Conservation (phyloP, 495 filamentous ascomycete species). For the Ramalina peruviana region DNA sequence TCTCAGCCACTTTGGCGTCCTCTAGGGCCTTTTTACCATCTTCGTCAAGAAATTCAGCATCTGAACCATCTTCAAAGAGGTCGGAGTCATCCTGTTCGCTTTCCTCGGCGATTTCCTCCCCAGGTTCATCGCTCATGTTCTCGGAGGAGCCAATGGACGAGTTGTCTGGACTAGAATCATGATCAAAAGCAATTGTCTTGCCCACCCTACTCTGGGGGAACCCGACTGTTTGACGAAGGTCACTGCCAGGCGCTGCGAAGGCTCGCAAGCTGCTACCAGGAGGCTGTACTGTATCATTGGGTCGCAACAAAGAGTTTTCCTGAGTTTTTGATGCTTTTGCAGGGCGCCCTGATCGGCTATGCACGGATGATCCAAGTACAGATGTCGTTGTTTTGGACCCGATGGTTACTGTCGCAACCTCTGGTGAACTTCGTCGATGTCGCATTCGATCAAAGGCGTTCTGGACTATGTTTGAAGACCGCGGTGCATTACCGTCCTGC, state of each 20-base stretch:
- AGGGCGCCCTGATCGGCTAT: not conserved
- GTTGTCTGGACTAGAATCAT: conserved; percentile 12
- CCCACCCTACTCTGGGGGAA: conserved; percentile 3
- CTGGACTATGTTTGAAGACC: conserved; percentile 37
- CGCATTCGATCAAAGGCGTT: conserved; percentile 57
- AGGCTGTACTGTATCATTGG: conserved; percentile 6
- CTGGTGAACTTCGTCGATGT: conserved; percentile 46
- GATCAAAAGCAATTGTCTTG: conserved; percentile 11
- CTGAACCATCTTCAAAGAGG: conserved; percentile 6
- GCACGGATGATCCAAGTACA: conserved; percentile 31
- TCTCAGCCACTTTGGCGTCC: conserved; percentile 47
- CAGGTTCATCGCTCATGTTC: conserved; percentile 4
- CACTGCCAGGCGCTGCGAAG: conserved; percentile 60
- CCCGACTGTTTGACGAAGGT: conserved; percentile 11
- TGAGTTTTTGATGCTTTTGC: not conserved
- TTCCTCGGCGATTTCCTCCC: conserved; percentile 8
- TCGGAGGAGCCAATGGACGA: conserved; percentile 5
- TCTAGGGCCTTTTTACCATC: conserved; percentile 50
- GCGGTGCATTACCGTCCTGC: conserved; percentile 14
- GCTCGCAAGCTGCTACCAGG: conserved; percentile 56
- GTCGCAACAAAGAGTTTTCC: not conserved
- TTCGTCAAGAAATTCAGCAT: conserved; percentile 40
- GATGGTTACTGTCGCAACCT: conserved; percentile 80
- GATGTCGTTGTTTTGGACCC: conserved; percentile 62
- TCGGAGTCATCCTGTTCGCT: conserved; percentile 13